Conservation (phyloP, 345 rosid genomes). For the Dimocarpus longan region DNA sequence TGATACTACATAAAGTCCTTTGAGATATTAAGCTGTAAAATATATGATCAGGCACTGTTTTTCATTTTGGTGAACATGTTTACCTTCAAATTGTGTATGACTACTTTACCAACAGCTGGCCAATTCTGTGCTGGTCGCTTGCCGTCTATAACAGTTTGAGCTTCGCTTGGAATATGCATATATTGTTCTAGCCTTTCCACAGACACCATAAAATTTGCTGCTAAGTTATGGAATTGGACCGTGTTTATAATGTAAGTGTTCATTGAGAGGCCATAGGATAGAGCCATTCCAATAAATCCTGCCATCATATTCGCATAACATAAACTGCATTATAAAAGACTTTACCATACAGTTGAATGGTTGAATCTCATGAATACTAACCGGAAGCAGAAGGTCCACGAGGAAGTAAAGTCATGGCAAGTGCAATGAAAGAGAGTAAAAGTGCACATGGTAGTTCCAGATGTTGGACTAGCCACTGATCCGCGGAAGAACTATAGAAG, state of each 20-base stretch:
- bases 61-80: conserved; percentile 14
- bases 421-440: conserved; percentile 56
- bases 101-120: conserved; percentile 59
- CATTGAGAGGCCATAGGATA: conserved; percentile 63
- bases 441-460: conserved; percentile 54
- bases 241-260: conserved; percentile 46
- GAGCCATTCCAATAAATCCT: conserved; percentile 70
- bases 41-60: conserved; percentile 10
- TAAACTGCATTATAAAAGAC: too few relatives aligned
- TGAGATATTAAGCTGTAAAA: neutral
- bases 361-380: conserved; percentile 24
- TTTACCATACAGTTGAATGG: too few relatives aligned
- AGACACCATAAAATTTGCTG: conserved; percentile 49
- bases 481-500: conserved; percentile 55
- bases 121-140: conserved; percentile 42
- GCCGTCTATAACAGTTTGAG: conserved; percentile 52
- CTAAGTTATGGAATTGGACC: conserved; percentile 49
- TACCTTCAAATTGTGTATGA: conserved; percentile 57
- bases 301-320: conserved; percentile 16
- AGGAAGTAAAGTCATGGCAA: conserved; percentile 55
- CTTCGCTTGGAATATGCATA: conserved; percentile 65
- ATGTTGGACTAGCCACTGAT: conserved; percentile 68
- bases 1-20: neutral
- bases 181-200: conserved; percentile 73
- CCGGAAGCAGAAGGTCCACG: conserved; percentile 59